Evolutionary conservation across 768 basidiomycete genomes (phyloP).

Genomic region (Russula foetens): DNA sequence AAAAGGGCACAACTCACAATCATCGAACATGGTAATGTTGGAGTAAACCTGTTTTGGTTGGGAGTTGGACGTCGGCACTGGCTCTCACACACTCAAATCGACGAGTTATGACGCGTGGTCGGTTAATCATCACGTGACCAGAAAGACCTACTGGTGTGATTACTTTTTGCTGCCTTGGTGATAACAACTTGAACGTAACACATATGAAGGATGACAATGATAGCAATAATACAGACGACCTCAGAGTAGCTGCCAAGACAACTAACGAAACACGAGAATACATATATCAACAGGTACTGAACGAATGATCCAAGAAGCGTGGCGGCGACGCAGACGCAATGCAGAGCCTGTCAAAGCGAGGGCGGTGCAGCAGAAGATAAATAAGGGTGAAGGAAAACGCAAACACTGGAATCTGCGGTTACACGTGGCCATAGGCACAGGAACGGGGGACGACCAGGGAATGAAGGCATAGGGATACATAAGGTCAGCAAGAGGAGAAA

Average conservation of each 20-base stretch:
- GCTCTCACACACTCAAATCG: too few species aligned
- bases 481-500: neutral
- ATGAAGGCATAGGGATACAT: slow-evolving; percentile 11
- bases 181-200: neutral
- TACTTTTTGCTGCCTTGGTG: too few species aligned
- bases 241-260: neutral
- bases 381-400: neutral
- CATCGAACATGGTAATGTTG: slow-evolving; percentile 31
- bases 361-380: neutral
- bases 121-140: too few species aligned
- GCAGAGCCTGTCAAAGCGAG: neutral
- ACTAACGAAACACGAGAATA: slow-evolving; percentile 10
- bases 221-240: slow-evolving; percentile 8
- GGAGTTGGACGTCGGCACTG: too few species aligned
- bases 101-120: too few species aligned
- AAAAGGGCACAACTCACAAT: slow-evolving; percentile 28
- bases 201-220: neutral
- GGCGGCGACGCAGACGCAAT: neutral
- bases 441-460: neutral
- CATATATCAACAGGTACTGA: neutral
- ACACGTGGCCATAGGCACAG: neutral
- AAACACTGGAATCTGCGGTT: slow-evolving; percentile 1
- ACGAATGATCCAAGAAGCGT: neutral
- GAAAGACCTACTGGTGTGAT: too few species aligned
- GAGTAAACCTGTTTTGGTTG: neutral